phyloP scores from a whole-genome alignment of 768 basidiomycete genomes.

The Botryobasidium botryosum region DNA sequence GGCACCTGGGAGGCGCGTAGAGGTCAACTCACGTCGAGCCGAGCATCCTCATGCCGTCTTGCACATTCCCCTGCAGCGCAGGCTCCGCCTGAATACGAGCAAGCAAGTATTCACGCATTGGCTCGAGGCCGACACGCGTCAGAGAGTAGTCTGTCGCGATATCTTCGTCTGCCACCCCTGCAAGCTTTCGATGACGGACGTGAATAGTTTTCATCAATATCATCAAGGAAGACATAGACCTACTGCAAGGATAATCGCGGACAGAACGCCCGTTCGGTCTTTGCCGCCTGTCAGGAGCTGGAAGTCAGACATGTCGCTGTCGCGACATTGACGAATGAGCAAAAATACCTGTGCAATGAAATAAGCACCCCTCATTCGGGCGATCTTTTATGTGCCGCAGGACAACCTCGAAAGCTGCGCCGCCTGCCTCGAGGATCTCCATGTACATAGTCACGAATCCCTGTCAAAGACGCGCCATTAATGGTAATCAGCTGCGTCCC shows the following conservation, averaged over 20 bases:
- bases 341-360: slow-evolving; percentile 52
- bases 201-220: background rate
- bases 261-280: slow-evolving; percentile 43
- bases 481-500: no score
- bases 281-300: slow-evolving; percentile 41
- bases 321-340: no score
- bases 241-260: slow-evolving; percentile 6
- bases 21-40: slow-evolving; percentile 17
- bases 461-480: background rate
- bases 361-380: slow-evolving; percentile 46
- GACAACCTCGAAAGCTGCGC: slow-evolving; percentile 47
- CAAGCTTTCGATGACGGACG: slow-evolving; percentile 52
- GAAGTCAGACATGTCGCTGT: background rate
- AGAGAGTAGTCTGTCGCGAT: slow-evolving; percentile 64
- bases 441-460: slow-evolving; percentile 60
- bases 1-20: background rate
- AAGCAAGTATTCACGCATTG: slow-evolving; percentile 54
- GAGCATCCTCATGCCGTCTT: slow-evolving; percentile 71
- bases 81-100: slow-evolving; percentile 13
- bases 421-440: slow-evolving; percentile 64
- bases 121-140: slow-evolving; percentile 65
- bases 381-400: slow-evolving; percentile 57
- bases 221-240: background rate
- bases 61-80: slow-evolving; percentile 31
- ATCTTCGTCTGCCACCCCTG: slow-evolving; percentile 44